Evolutionary conservation across 1,139 yeast species (phyloP), one percentile per base, ranked within the genome.

Genomic region (Debaryomyces nepalensis): DNA sequence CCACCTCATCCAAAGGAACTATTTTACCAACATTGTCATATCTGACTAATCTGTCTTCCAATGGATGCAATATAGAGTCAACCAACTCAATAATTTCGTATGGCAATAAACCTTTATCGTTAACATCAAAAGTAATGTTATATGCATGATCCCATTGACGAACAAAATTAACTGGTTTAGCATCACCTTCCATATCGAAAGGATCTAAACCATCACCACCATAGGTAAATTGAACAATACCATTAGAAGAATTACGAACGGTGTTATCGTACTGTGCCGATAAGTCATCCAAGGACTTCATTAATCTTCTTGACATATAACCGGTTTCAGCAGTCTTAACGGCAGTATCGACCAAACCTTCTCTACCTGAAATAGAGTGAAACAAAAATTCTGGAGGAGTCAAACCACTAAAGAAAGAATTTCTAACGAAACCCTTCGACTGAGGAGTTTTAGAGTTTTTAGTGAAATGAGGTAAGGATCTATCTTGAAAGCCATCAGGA

Each of bases 201-300:
- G 99, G 99, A 73, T 95, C 99, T 48, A 95, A 77, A 35, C 99
- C 97, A 67, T 95, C 99, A 51, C 98, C 99, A 67, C 99, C 99
- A 62, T 95, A 95, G 14, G 91, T 88, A 66, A 95, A 95, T 65
- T 95, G 99, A 21, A 95, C 99, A 61, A 95, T 89, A 64, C 97
- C 96, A 59, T 90, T 90, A 43, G 95, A 81, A 0, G 98, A 91
- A 45, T 95, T 95, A 59, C 99, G 79, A 34, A 95, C 98, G 0
- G 99, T 93, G 54, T 84, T 82, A 63, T 95, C 99, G 64, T 95
- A 95, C 59, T 86, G 93, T 45, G 96, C 81, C 34, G 97, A 88
- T 61, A 95, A 77, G 71, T 95, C 99, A 71, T 95, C 99, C 52
- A 95, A 73, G 3, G 98, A 93, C 63, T 95, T 95, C 99, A 95